Conservation (phyloP, 179 eudicot species). For the Dionaea muscipula region DNA sequence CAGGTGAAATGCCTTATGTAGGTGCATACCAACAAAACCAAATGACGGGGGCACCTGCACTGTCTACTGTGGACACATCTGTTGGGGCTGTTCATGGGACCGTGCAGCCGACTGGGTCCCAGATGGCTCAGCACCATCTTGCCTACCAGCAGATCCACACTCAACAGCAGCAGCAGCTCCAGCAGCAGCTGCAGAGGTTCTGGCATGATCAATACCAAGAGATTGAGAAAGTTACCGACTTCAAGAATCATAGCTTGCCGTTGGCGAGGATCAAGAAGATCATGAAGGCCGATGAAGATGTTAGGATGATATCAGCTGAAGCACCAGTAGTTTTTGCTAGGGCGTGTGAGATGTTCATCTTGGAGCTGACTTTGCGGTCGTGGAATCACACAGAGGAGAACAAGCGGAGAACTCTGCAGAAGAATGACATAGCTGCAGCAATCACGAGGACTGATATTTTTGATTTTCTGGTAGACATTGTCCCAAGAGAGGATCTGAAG, state of each 20-base stretch:
- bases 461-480: slow-evolving; percentile 55
- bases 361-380: slow-evolving; percentile 44
- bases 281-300: slow-evolving; percentile 69
- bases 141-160: slow-evolving; percentile 75
- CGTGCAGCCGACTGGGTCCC: slow-evolving; percentile 32
- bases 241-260: slow-evolving; percentile 59
- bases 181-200: slow-evolving; percentile 49
- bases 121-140: slow-evolving; percentile 64
- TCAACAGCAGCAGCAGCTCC: slow-evolving; percentile 59
- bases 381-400: slow-evolving; percentile 70
- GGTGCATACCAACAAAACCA: slow-evolving; percentile 50
- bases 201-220: slow-evolving; percentile 51
- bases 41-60: slow-evolving; percentile 37
- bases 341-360: slow-evolving; percentile 50
- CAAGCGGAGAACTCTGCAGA: slow-evolving; percentile 56
- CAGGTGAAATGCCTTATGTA: slow-evolving; percentile 42
- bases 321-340: slow-evolving; percentile 58
- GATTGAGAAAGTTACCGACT: slow-evolving; percentile 49
- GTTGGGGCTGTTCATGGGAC: slow-evolving; percentile 28
- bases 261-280: slow-evolving; percentile 59
- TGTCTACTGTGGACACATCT: slow-evolving; percentile 17
- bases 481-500: slow-evolving; percentile 56
- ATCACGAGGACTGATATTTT: slow-evolving; percentile 58
- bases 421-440: slow-evolving; percentile 60
- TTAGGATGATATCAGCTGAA: slow-evolving; percentile 61